Percentiles rank a stretch among this genome's conserved stretches.
Evolutionary conservation across 1,284 basidiomycete genomes (phyloP).

Genomic region (Wallemia hederae): DNA sequence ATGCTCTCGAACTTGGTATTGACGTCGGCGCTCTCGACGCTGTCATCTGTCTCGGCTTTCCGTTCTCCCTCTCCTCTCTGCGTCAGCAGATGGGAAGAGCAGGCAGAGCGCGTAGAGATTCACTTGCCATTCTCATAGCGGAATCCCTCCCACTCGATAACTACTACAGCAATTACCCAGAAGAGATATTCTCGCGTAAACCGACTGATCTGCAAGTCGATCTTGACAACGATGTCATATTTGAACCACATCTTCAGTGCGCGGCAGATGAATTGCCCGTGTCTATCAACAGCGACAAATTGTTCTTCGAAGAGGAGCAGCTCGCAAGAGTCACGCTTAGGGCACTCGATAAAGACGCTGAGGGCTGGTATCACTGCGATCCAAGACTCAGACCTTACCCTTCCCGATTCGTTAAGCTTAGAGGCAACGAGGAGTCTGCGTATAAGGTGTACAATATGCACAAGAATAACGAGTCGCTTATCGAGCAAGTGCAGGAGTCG

Average conservation of each 20-base stretch:
- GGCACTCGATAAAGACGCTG: conserved; percentile 27
- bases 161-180: conserved; percentile 41
- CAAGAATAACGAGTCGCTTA: conserved; percentile 20
- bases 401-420: conserved; percentile 38
- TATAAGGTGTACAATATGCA: conserved; percentile 40
- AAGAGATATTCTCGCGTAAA: conserved; percentile 32
- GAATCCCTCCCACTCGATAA: conserved; percentile 45
- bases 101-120: conserved; percentile 50
- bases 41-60: conserved; percentile 68
- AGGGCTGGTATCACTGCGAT: conserved; percentile 51
- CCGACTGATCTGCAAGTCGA: conserved; percentile 40
- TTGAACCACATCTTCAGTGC: conserved; percentile 66
- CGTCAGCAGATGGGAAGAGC: conserved; percentile 70
- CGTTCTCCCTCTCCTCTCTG: conserved; percentile 41
- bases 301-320: conserved; percentile 35
- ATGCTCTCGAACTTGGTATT: conserved; percentile 66
- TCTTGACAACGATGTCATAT: conserved; percentile 37
- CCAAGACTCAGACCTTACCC: conserved; percentile 49
- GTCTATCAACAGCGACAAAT: conserved; percentile 26
- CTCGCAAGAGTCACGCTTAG: conserved; percentile 22
- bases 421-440: conserved; percentile 45
- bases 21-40: conserved; percentile 69
- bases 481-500: conserved; percentile 67
- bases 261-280: conserved; percentile 65
- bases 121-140: conserved; percentile 46